Conservation (phyloP, 192 early-diverging fungal genomes). For the Coemansia sp. region DNA sequence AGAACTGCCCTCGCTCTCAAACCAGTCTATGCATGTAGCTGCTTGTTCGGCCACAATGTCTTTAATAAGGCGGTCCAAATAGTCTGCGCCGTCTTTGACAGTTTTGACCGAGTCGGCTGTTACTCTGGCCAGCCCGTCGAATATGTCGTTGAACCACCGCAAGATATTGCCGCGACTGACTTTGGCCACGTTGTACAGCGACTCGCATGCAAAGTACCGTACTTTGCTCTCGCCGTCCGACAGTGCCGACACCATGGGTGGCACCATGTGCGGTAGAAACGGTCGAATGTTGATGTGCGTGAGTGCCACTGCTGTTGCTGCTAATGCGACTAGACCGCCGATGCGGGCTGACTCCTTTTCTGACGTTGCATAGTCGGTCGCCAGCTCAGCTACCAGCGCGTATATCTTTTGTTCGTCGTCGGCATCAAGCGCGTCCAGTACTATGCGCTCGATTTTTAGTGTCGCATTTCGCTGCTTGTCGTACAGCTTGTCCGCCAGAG, state of each 20-base stretch:
- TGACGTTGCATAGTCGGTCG: slow-evolving; percentile 88
- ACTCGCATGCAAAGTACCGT: slow-evolving; percentile 98
- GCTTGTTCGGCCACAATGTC: slow-evolving; percentile 94
- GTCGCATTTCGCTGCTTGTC: slow-evolving; percentile 93
- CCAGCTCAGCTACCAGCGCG: slow-evolving; percentile 71
- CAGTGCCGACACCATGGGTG: slow-evolving; percentile 92
- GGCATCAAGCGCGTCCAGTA: slow-evolving; percentile 58
- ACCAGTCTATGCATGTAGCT: slow-evolving; percentile 64
- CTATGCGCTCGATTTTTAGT: slow-evolving; percentile 86
- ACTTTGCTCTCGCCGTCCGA: slow-evolving; percentile 88
- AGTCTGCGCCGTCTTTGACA: slow-evolving; percentile 92
- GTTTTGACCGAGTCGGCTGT: slow-evolving; percentile 79
- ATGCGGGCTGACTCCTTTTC: slow-evolving; percentile 79
- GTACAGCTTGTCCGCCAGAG: slow-evolving; percentile 86
- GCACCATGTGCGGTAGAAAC: slow-evolving; percentile 78
- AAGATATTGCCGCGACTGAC: slow-evolving; percentile 87
- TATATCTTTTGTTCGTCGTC: slow-evolving; percentile 62
- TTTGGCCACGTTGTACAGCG: slow-evolving; percentile 97
- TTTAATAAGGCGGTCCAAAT: slow-evolving; percentile 91
- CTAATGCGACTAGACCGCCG: slow-evolving; percentile 92
- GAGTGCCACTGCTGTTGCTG: slow-evolving; percentile 82
- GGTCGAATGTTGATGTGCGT: slow-evolving; percentile 66
- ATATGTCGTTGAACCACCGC: slow-evolving; percentile 92
- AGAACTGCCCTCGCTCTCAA: slow-evolving; percentile 12
- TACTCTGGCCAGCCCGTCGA: slow-evolving; percentile 94